Evolutionary conservation across 2,329 filamentous ascomycete species (phyloP), one percentile per base, ranked within the genome.

Genomic region (Tolypocladium amazonense): DNA sequence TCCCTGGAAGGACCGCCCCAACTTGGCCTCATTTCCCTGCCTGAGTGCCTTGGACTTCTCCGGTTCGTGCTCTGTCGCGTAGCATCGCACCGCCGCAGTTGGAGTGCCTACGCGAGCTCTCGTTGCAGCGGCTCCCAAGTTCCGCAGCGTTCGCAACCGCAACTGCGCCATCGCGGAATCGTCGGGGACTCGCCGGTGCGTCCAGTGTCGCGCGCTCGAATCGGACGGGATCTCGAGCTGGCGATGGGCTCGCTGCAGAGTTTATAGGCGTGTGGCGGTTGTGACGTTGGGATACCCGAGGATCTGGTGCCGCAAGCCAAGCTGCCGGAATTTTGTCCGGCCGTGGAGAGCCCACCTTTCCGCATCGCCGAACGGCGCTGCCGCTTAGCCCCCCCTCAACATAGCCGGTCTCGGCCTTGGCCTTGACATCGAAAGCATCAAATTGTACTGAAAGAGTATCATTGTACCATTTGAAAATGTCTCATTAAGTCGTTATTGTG

Each of bases 1-100:
- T 25, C 82, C 82, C 65, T 81, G 79, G 67, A 86, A 86, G 4
- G 75, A 72, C 55, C 76, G 65, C 20, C 72, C 75, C 33, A 70
- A 67, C 66, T 68, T 75, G 63, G 70, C 64, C 64, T 76, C 74
- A 60, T 75, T 76, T 58, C 70, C 66, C 62, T 70, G 66, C 23
- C 69, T 64, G 58, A 62, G 66, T 7, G 67, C 59, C 57, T 69
- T 73, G 56, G 70, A 65, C 47, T 67, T 65, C 63, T 73, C 71
- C 14, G 72, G 71, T 62, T 75, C 72, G 37, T 74, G 64, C 12
- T 74, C 71, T 54, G 72, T 75, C 53, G 68, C 66, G 57, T 74
- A 76, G 61, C 61, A 64, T 65, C 73, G 71, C 25, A 57, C 38
- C 52, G 63, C 45, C 56, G 61, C 59, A 58, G 63, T 11, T 11